Percentiles rank a stretch among this genome's conserved stretches.
Conservation (phyloP, 139 green algal genomes). For the Trebouxia sp. region DNA sequence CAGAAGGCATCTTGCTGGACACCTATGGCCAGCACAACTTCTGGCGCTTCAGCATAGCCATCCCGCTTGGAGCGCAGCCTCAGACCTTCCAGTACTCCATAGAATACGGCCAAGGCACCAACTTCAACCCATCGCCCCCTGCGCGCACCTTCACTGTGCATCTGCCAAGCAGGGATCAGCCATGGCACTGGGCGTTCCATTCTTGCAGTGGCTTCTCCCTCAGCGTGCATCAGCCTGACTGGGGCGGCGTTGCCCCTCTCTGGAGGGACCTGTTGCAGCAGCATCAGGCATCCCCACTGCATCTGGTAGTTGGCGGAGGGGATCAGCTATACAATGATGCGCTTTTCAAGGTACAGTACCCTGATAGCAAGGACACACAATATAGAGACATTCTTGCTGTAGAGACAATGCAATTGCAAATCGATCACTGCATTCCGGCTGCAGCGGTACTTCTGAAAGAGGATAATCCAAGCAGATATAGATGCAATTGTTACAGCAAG, state of each 20-base stretch:
- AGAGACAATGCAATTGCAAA: too few relatives aligned
- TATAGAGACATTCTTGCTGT: neutral
- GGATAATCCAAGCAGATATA: neutral
- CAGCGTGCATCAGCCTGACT: neutral
- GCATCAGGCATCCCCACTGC: constrained; percentile 59
- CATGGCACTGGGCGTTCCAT: constrained; percentile 52
- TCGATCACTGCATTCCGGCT: neutral
- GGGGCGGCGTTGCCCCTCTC: constrained; percentile 32
- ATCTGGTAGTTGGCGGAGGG: constrained; percentile 63
- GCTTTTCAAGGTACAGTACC: constrained; percentile 31
- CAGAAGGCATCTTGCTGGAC: constrained; percentile 21
- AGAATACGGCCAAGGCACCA: neutral
- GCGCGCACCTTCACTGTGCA: constrained; percentile 37
- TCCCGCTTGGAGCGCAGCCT: neutral
- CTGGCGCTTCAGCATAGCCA: neutral
- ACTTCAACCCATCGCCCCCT: neutral
- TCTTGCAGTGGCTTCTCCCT: constrained; percentile 40
- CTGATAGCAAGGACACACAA: too few relatives aligned
- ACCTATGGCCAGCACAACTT: neutral
- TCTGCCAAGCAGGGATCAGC: constrained; percentile 42
- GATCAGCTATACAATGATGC: constrained; percentile 61
- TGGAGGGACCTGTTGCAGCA: constrained; percentile 50
- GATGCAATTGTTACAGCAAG: neutral
- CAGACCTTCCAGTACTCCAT: neutral
- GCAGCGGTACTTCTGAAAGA: neutral